Conservation (phyloP, 179 eudicot genomes). For the Dionaea muscipula region DNA sequence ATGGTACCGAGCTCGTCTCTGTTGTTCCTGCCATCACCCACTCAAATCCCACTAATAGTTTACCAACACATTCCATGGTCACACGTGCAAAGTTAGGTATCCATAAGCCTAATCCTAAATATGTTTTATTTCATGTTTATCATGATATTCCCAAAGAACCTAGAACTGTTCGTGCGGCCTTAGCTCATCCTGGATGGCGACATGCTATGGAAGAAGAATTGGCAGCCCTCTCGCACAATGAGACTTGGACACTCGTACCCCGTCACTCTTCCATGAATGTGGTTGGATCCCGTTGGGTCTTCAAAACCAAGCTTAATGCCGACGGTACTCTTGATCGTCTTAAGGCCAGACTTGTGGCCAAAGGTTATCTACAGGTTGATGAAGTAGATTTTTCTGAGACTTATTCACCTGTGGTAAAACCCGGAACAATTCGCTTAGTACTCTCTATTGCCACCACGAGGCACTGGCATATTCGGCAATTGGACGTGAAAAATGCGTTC, state of each 20-base stretch:
- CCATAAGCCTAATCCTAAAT: neutral
- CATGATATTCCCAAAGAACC: neutral
- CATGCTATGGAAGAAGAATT: neutral
- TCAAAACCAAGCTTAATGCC: neutral
- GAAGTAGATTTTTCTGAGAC: no score
- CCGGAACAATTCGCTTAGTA: no score
- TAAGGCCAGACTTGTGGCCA: no score
- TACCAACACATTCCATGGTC: neutral
- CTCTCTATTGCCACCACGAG: no score
- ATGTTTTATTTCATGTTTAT: neutral
- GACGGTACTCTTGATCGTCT: no score
- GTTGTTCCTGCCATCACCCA: neutral
- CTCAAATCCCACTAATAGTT: neutral
- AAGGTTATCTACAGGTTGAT: no score
- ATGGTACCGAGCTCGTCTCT: neutral
- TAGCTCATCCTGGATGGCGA: neutral
- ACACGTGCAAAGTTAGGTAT: no score
- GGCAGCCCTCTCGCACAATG: neutral
- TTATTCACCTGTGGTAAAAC: no score
- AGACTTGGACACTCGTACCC: conserved; percentile 5
- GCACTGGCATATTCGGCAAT: no score
- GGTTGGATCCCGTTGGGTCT: neutral
- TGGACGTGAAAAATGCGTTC: no score
- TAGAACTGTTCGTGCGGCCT: neutral
- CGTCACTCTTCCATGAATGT: neutral